phyloP scores from a whole-genome alignment of 2,329 filamentous ascomycete species.

The Colletotrichum caudatum region DNA sequence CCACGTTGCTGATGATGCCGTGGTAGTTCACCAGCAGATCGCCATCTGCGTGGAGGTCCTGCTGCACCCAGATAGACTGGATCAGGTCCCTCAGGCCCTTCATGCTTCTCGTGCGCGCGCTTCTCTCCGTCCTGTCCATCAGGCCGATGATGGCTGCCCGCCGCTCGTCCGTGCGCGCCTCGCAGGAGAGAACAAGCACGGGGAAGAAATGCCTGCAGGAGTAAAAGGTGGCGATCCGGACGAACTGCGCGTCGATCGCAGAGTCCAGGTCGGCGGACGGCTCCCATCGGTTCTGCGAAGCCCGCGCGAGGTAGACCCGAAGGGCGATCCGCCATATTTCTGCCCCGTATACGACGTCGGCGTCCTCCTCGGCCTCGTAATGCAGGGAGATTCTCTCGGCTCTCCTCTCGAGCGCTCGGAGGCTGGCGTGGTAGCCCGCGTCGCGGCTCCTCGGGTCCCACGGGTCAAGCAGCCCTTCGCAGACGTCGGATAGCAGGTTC shows the following conservation, averaged over 20 bases:
- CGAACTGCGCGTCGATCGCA: conserved; percentile 12
- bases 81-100: conserved; percentile 44
- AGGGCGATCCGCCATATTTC: conserved; percentile 22
- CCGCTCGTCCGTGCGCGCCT: conserved; percentile 51
- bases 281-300: conserved; percentile 45
- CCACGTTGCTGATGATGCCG: conserved; percentile 43
- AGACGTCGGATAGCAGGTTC: conserved; percentile 25
- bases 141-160: conserved; percentile 48
- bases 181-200: conserved; percentile 51
- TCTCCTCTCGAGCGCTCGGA: conserved; percentile 13
- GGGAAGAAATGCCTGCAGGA: conserved; percentile 52
- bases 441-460: background rate
- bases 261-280: conserved; percentile 42
- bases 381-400: background rate
- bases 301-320: conserved; percentile 14
- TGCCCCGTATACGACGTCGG: background rate
- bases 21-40: conserved; percentile 50
- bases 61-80: conserved; percentile 51
- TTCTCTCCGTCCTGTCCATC: conserved; percentile 45
- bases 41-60: conserved; percentile 49
- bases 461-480: conserved; percentile 5
- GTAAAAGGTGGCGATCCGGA: conserved; percentile 43
- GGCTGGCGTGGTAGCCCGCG: background rate
- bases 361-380: background rate
- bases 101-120: conserved; percentile 45